Evolutionary conservation across 2,329 filamentous ascomycete species (phyloP).

Genomic region (Fusarium penzigii): DNA sequence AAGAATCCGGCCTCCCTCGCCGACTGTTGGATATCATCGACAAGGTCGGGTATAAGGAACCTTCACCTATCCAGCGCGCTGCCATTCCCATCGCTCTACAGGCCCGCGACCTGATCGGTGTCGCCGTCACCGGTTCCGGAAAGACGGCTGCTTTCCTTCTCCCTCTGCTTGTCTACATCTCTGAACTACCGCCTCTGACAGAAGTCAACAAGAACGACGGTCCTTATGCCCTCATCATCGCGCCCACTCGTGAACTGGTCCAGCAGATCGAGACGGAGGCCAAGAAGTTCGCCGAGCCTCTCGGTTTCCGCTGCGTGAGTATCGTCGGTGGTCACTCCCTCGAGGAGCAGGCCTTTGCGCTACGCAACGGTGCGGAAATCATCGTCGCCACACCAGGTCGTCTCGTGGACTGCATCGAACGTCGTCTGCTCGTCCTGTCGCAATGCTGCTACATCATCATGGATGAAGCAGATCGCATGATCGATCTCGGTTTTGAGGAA

Average conservation of each 20-base stretch:
- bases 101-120: conserved; percentile 93
- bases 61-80: conserved; percentile 87
- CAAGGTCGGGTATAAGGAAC: conserved; percentile 86
- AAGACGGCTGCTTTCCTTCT: conserved; percentile 96
- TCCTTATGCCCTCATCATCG: conserved; percentile 94
- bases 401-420: conserved; percentile 94
- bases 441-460: conserved; percentile 99
- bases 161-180: conserved; percentile 91
- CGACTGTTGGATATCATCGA: conserved; percentile 79
- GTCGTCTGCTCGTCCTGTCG: conserved; percentile 85
- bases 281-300: conserved; percentile 83
- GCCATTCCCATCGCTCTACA: conserved; percentile 94
- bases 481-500: conserved; percentile 97
- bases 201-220: conserved; percentile 90
- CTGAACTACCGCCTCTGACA: conserved; percentile 80
- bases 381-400: conserved; percentile 98
- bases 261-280: conserved; percentile 97
- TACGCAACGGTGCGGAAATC: conserved; percentile 93
- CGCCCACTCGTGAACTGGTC: conserved; percentile 93
- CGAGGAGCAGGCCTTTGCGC: conserved; percentile 87
- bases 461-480: conserved; percentile 99
- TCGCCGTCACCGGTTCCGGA: conserved; percentile 96
- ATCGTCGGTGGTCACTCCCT: conserved; percentile 97
- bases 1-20: conserved; percentile 78
- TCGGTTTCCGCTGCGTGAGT: conserved; percentile 93